Conservation (phyloP, 805 yeast species). For the Candida patagonica region DNA sequence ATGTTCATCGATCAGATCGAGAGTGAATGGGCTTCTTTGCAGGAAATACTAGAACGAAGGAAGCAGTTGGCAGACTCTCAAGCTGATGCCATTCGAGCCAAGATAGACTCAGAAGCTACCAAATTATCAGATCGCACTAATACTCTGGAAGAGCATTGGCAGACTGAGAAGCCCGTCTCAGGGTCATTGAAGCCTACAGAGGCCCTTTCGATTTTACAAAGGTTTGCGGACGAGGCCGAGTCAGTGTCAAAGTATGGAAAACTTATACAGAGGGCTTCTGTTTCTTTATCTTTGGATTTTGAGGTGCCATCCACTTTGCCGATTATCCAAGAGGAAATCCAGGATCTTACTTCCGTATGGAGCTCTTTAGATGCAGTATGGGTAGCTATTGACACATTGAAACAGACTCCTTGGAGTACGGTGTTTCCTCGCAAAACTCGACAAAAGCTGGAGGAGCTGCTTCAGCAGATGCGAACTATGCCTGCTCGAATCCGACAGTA, state of each 20-base stretch:
- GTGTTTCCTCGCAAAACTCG: slow-evolving; percentile 39
- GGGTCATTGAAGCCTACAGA: slow-evolving; percentile 21
- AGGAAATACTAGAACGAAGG: slow-evolving; percentile 31
- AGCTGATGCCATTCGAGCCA: slow-evolving; percentile 34
- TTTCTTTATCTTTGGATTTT: slow-evolving; percentile 29
- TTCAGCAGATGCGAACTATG: slow-evolving; percentile 38
- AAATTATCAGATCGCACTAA: slow-evolving; percentile 29
- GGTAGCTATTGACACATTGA: slow-evolving; percentile 36
- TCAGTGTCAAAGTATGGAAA: slow-evolving; percentile 12
- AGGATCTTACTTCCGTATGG: slow-evolving; percentile 58
- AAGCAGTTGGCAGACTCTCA: slow-evolving; percentile 33
- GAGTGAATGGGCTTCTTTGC: slow-evolving; percentile 36
- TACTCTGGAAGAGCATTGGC: slow-evolving; percentile 39
- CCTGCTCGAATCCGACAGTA: slow-evolving; percentile 57
- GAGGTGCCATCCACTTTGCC: slow-evolving; percentile 24
- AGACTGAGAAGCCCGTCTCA: slow-evolving; percentile 23
- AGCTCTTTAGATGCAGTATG: slow-evolving; percentile 44
- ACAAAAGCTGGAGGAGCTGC: slow-evolving; percentile 41
- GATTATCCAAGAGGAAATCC: slow-evolving; percentile 38
- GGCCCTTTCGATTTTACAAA: slow-evolving; percentile 20
- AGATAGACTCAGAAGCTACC: slow-evolving; percentile 33
- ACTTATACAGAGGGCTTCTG: slow-evolving; percentile 28
- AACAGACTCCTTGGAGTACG: slow-evolving; percentile 39
- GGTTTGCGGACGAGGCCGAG: slow-evolving; percentile 21
- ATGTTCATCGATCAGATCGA: slow-evolving; percentile 55